Evolutionary conservation across 2,329 filamentous ascomycete genomes (phyloP), one percentile per base, ranked within the genome.

Genomic region (Leptographium flavum): DNA sequence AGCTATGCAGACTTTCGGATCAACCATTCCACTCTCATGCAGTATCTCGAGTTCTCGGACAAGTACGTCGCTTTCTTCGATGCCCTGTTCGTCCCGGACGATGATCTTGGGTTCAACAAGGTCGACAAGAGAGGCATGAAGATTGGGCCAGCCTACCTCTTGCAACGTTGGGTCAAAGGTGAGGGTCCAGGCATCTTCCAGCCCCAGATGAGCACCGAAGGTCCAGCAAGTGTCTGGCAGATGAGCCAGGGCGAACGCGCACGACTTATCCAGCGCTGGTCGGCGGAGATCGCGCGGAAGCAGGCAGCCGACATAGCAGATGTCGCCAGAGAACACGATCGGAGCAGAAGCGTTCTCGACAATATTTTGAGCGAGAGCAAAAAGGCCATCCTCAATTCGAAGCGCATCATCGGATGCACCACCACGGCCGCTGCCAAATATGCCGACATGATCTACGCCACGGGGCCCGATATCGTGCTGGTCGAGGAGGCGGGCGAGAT

Each of bases 401-500:
- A 75, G 53, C 64, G 70, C 1, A 67, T 87, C 13, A 78, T 87
- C 37, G 80, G 69, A 0, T 84, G 79, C 50, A 87, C 83, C 0
- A 87, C 82, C 0, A 87, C 78, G 0, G 79, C 66, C 0, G 81
- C 81, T 0, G 79, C 83, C 0, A 85, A 69, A 59, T 71, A 81
- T 42, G 60, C 66, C 0, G 59, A 68, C 0, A 63, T 73, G 1
- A 67, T 87, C 9, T 67, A 67, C 5, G 62, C 67, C 1, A 72
- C 71, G 0, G 57, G 61, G 0, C 77, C 79, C 0, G 74, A 76
- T 1, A 64, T 83, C 3, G 58, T 85, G 1, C 55, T 87, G 0
- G 73, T 84, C 0, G 82, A 87, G 56, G 82, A 87, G 57, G 82
- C 81, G 0, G 82, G 80, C 2, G 81, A 87, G 50, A 82, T 87